These are phyloP conservation scores for Pythium grandisporangium DNA, from an alignment of 352 stramenopile species.

Conservation along the genomic window DNA sequence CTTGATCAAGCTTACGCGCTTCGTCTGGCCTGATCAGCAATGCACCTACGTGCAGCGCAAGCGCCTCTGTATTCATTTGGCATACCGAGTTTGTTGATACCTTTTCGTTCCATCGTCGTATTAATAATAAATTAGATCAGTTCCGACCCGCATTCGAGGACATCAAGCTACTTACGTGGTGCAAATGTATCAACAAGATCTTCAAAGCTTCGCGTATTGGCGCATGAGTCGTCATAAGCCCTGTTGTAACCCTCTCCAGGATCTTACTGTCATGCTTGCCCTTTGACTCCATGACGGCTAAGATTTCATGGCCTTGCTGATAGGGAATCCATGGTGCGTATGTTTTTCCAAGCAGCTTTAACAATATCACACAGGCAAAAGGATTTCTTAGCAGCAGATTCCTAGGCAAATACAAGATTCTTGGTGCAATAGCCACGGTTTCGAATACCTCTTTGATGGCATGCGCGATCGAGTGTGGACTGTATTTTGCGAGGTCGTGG, in stretches of 20 bases:
- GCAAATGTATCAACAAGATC: conserved; percentile 35
- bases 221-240: too few relatives aligned
- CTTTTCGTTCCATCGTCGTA: too few relatives aligned
- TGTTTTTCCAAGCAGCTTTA: conserved; percentile 21
- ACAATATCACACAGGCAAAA: too few relatives aligned
- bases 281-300: conserved; percentile 17
- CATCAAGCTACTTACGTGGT: conserved; percentile 37
- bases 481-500: conserved; percentile 27
- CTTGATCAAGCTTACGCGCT: too few relatives aligned
- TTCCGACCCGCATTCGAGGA: not conserved
- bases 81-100: too few relatives aligned
- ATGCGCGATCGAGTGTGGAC: conserved; percentile 28
- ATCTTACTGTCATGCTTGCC: too few relatives aligned
- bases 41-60: conserved; percentile 30
- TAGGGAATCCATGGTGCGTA: conserved; percentile 37
- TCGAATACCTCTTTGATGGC: conserved; percentile 28
- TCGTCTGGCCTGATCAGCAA: conserved; percentile 30
- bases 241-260: too few relatives aligned
- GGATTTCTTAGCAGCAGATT: too few relatives aligned
- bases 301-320: conserved; percentile 18
- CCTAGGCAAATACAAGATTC: too few relatives aligned
- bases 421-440: too few relatives aligned
- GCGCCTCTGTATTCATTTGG: conserved; percentile 25
- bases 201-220: conserved; percentile 33
- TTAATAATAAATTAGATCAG: too few relatives aligned